Conservation (phyloP, 2,329 filamentous ascomycete species). For the Fusarium acutatum region DNA sequence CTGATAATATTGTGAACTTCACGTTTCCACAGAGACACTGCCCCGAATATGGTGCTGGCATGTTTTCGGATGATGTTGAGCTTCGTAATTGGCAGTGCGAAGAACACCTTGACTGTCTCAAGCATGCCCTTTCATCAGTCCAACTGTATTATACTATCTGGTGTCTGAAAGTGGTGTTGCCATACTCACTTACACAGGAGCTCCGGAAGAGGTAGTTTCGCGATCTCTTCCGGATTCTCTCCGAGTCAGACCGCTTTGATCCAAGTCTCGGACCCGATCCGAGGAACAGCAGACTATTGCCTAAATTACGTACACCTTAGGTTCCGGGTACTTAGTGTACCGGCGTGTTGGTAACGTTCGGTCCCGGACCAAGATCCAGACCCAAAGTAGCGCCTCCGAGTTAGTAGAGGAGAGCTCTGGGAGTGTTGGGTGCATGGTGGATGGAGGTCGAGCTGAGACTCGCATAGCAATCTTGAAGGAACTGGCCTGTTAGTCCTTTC, state of each 20-base stretch:
- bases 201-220: neutral
- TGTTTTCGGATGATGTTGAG: neutral
- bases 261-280: neutral
- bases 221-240: neutral
- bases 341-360: neutral
- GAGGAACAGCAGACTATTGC: neutral
- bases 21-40: conserved; percentile 31
- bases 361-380: neutral
- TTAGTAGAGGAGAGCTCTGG: neutral
- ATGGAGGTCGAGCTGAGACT: neutral
- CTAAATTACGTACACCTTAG: neutral
- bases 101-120: fast-evolving
- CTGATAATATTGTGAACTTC: conserved; percentile 9
- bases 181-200: neutral
- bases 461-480: fast-evolving
- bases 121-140: fast-evolving
- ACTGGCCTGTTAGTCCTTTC: fast-evolving
- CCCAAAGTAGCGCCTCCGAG: neutral
- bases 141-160: neutral
- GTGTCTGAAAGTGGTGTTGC: neutral
- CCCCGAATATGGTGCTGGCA: conserved; percentile 25
- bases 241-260: neutral
- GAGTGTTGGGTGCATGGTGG: neutral
- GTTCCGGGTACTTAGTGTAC: neutral
- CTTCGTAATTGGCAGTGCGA: fast-evolving